Conservation (phyloP, 2,329 filamentous ascomycete species). For the Penicillium sp. region DNA sequence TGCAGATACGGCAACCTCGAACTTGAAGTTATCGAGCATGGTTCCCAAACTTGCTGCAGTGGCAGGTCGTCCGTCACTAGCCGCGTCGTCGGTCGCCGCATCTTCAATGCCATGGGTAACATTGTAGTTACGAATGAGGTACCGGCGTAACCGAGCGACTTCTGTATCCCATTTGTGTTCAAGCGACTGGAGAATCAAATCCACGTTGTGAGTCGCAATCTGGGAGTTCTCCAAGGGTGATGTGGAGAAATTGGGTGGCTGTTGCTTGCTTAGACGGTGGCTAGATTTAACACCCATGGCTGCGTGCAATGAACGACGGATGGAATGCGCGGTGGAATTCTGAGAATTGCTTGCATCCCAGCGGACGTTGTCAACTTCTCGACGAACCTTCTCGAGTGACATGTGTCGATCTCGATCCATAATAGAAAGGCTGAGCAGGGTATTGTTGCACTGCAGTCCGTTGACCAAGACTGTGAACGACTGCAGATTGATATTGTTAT, state of each 20-base stretch:
- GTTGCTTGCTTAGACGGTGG: conserved; percentile 39
- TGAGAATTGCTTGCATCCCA: conserved; percentile 42
- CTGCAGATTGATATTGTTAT: conserved; percentile 73
- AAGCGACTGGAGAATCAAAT: conserved; percentile 46
- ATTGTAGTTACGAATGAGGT: conserved; percentile 52
- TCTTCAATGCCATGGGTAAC: conserved; percentile 40
- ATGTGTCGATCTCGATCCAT: conserved; percentile 66
- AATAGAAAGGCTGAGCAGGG: conserved; percentile 63
- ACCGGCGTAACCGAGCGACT: conserved; percentile 46
- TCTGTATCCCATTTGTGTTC: conserved; percentile 52
- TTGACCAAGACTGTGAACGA: conserved; percentile 72
- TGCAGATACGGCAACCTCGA: conserved; percentile 38
- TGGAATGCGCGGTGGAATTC: conserved; percentile 40
- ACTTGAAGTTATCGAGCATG: conserved; percentile 44
- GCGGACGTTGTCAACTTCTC: conserved; percentile 58
- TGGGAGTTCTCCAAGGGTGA: conserved; percentile 28
- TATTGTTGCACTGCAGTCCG: conserved; percentile 67
- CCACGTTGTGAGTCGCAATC: conserved; percentile 44
- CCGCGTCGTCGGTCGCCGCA: conserved; percentile 34
- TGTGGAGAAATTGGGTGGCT: conserved; percentile 23
- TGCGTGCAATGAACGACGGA: conserved; percentile 50
- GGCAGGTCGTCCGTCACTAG: conserved; percentile 42
- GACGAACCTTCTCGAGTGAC: conserved; percentile 63
- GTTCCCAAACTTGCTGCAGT: conserved; percentile 44
- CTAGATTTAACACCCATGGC: conserved; percentile 41